Evolutionary conservation across 352 stramenopile species (phyloP), one percentile per base, ranked within the genome.

Genomic region (Globisporangium recalcitrans): DNA sequence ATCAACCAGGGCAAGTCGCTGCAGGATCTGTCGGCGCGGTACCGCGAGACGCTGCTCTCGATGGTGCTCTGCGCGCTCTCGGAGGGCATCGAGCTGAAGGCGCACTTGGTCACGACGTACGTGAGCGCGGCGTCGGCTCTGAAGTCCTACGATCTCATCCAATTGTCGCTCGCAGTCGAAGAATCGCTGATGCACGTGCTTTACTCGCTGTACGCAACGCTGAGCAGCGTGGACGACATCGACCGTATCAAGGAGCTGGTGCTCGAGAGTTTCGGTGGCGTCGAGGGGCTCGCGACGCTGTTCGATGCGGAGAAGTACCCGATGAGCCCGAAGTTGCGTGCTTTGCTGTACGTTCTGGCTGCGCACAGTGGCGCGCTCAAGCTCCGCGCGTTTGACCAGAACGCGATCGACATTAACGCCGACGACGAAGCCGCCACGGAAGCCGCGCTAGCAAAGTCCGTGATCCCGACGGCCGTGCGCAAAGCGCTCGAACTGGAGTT

Each of bases 371-470:
- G 69, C 5, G 81, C 72, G 3, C 67, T 92, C 3, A 72, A 65
- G 19, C 58, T 82, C 21, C 64, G 62, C 10, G 55, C 71, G 32
- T 70, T 82, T 26, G 72, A 85, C 40, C 66, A 63, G 4, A 77
- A 55, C 44, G 56, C 72, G 42, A 88, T 92, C 26, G 80, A 93
- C 53, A 71, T 93, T n/a, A 88, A 95, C 44, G 82, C 75, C 5
- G 83, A 92, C 31, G 82, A 94, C 21, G 85, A 95, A 54, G 77
- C 67, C 5, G 81, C 85, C 14, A 90, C 78, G 0, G 85, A 95
- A 61, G 77, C 78, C 0, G 75, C 83, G 6, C 51, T 95, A 10
- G 82, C 79, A 0, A 82, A 76, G 34, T 71, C 77, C 14, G 62
- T 93, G 5, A 88, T 95, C 57, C 80, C 85, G 5, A 78, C 75